Base-by-base conservation (phyloP, 23 red algal genomes). In the Cyanidioschyzon merolae region DNA sequence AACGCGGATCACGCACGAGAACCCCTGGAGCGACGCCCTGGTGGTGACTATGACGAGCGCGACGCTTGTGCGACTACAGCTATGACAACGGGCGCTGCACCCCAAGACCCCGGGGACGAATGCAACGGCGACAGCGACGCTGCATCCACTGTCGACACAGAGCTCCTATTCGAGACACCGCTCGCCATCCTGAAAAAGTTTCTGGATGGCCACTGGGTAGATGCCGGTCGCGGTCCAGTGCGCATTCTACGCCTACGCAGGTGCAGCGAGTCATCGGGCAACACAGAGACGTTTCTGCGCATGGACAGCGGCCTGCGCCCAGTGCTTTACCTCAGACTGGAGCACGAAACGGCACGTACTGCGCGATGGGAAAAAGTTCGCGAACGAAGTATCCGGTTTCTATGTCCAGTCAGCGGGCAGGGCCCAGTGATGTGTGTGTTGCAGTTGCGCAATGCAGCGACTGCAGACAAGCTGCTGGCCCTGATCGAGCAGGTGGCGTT, bases 361-460 rank as follows among this genome's bases (percentile, higher is more conserved):
- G 63, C 63, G n/a, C n/a, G 63, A 17, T 71, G 63, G 63, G 63
- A 71, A 27, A 71, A 71, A 71, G 63, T 71, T 25, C 63, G 63
- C 12, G 63, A 71, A 35, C 63, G 63, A 7, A 71, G n/a, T 27
- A 27, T 71, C 29, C 63, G 63, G 2, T 71, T 71, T 27, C n/a
- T 71, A 3, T 71, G 30, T 71, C 63, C 63, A 27, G n/a, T 71
- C n/a, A 35, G 30, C 29, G 63, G 63, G 2, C 21, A 35, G 7
- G 63, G 21, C n/a, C 63, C 63, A 35, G 7, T 25, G 32, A 71
- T 35, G 12, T 71, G 12, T 35, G 63, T 71, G 63, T 32, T 71
- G 16, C 63, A 71, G 63, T 32, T 71, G 12, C 63, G 63, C 7
- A 27, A 71, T 32, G 63, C 63, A 25, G 12, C 21, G 7, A 71